Evolutionary conservation across 345 rosid genomes (phyloP).

Genomic region (Anastatica hierochuntica): DNA sequence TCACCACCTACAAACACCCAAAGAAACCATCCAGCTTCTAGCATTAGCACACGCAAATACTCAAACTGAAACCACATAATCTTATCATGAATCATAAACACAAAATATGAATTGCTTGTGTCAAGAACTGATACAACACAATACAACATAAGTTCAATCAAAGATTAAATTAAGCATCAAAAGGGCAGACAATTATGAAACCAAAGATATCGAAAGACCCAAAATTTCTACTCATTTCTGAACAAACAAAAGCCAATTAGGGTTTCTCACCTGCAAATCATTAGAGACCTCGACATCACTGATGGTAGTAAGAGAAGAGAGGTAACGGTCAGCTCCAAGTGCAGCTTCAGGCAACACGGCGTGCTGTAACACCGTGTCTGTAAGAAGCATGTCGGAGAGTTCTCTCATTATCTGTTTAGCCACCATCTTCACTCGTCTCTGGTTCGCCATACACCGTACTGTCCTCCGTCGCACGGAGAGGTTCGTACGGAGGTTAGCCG

Average conservation of each 20-base stretch:
- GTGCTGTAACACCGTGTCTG: slow-evolving; percentile 69
- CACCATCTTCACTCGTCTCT: slow-evolving; percentile 83
- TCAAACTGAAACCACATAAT: no score
- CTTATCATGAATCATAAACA: no score
- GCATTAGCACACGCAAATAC: no score
- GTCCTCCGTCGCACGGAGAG: slow-evolving; percentile 17
- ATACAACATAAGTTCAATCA: no score
- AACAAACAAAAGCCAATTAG: not conserved
- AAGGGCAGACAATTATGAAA: no score
- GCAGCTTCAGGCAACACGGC: slow-evolving; percentile 83
- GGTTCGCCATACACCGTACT: slow-evolving; percentile 81
- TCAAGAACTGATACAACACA: no score
- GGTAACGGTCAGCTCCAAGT: slow-evolving; percentile 74
- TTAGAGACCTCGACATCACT: slow-evolving; percentile 76
- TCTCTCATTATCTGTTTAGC: slow-evolving; percentile 83
- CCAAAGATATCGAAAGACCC: no score
- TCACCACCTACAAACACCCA: slow-evolving; percentile 53
- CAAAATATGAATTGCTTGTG: no score
- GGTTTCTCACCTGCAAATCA: slow-evolving; percentile 60
- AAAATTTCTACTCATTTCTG: not conserved
- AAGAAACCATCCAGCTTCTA: not conserved
- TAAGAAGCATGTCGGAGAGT: slow-evolving; percentile 82
- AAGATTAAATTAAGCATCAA: no score
- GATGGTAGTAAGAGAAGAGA: slow-evolving; percentile 82
- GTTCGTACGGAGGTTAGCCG: slow-evolving; percentile 17